Evolutionary conservation across 2,329 filamentous ascomycete genomes (phyloP).

Genomic region (Epicoccum sorghinum): DNA sequence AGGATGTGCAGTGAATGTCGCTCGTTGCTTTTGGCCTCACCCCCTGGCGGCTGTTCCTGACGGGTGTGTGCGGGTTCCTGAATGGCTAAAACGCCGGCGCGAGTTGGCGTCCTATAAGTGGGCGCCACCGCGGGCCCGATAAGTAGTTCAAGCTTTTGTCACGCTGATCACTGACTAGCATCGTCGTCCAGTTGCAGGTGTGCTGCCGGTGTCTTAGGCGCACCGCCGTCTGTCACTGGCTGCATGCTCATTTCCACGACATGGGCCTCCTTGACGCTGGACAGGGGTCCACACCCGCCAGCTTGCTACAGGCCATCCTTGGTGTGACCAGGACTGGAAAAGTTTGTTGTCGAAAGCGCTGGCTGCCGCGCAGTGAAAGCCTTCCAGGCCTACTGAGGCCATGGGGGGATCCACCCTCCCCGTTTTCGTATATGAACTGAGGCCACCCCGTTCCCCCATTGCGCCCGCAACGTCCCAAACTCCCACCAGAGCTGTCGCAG

Average conservation of each 20-base stretch:
- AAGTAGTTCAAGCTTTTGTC: constrained; percentile 32
- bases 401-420: constrained; percentile 19
- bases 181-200: constrained; percentile 14
- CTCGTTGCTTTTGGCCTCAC: constrained; percentile 12
- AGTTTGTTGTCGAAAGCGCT: constrained; percentile 30
- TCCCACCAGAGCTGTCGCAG: constrained; percentile 43
- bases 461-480: constrained; percentile 31
- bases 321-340: constrained; percentile 33
- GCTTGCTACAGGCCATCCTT: constrained; percentile 26
- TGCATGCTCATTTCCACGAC: constrained; percentile 8
- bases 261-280: constrained; percentile 25
- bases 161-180: constrained; percentile 28
- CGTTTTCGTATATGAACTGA: constrained; percentile 37
- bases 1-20: constrained; percentile 14
- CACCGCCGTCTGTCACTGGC: constrained; percentile 19
- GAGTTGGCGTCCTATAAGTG: constrained; percentile 23
- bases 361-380: constrained; percentile 25
- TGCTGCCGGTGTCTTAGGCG: constrained; percentile 15
- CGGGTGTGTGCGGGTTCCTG: constrained; percentile 31
- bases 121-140: constrained; percentile 23
- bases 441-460: constrained; percentile 29
- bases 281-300: constrained; percentile 26
- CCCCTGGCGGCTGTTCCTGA: constrained; percentile 21
- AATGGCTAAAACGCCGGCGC: constrained; percentile 35
- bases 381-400: constrained; percentile 13